Evolutionary conservation across 2,329 filamentous ascomycete species (phyloP), one percentile per base, ranked within the genome.

Genomic region (Colletotrichum graminicola): DNA sequence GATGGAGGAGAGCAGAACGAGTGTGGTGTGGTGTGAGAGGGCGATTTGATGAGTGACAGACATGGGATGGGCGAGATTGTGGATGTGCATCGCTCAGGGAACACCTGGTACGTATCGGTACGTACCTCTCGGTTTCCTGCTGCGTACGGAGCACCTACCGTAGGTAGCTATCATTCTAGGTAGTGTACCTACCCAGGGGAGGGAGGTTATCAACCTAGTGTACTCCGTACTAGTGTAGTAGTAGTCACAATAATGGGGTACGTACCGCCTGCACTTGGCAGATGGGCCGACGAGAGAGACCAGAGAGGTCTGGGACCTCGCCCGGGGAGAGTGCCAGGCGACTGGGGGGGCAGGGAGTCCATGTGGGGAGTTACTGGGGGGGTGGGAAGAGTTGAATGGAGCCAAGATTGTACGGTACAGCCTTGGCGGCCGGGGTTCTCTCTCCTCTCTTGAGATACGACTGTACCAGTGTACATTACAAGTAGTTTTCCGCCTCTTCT

Each of bases 21-120:
- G 21, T 34, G 52, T 55, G 51, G 32, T 18, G 41, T 43, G 41
- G 56, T 70, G 63, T 39, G 45, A 21, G 34, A 71, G 63, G 63
- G 67, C 56, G 55, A 51, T 62, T 62, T 62, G 60, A 36, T 41
- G 63, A 67, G 67, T 67, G 67, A 62, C 63, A 67, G 67, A 67
- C 63, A 71, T 71, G 64, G 65, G 68, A 67, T 41, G 57, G 56
- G 52, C 45, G 59, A 69, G 65, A 72, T 69, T 72, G 57, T 72
- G 69, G 36, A 63, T 69, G 60, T 47, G 41, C 45, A 36, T 10
- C 39, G 26, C 39, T 26, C 61, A 63, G 49, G 61, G 61, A 45
- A 55, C 39, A 5, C 6, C 23, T 16, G 12, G 23, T 61, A 72
- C 65, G 65, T 68, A 69, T 21, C 54, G n/a, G 10, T 52, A 64